Base-by-base conservation (phyloP, 2,329 filamentous ascomycete species). In the Colletotrichum navitas region DNA sequence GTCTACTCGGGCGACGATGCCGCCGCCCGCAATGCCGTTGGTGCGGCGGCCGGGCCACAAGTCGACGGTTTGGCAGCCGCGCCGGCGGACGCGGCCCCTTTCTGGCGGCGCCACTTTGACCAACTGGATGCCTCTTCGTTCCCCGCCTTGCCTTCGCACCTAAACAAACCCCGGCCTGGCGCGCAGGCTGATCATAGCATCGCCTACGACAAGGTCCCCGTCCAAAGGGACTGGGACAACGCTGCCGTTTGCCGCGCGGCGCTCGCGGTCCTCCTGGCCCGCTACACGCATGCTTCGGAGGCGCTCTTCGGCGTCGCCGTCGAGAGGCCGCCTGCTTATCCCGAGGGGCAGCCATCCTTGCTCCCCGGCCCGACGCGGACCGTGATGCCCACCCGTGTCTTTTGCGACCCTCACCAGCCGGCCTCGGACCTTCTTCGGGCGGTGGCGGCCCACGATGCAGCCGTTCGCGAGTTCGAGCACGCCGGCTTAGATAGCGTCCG, bases 361-460 rank as follows among this genome's bases (percentile, higher is more conserved):
- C 14, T 12, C 14, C 32, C 21, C 8, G 63, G 41, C 5, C 24
- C 21, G 24, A 36, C 18, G 6, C 55, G 62, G 55, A 59, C 56
- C 36, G 68, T 71, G 41, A 29, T 61, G 52, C 68, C 68, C n/a
- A 68, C 61, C 21, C 63, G 68, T 34, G 68, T 71, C 18, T 51
- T 59, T 49, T 71, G 63, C 55, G 47, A 43, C 39, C 55, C 52
- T 54, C 29, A 24, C 54, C 54, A 56, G 7, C 21, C 54, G 8
- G 62, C n/a, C 26, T 71, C 63, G 11, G 14, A 24, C 21, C 36
- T 56, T 29, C 54, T 71, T 11, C 51, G 24, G 39, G 45, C 65
- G 16, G 34, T 60, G 5, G 34, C 54, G 29, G 63, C 45, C 29
- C 60, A 63, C 12, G 45, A 63, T 8, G 34, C 29, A 2, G 60